Conservation (phyloP, 2,329 filamentous ascomycete genomes). For the Ascochyta pisi region DNA sequence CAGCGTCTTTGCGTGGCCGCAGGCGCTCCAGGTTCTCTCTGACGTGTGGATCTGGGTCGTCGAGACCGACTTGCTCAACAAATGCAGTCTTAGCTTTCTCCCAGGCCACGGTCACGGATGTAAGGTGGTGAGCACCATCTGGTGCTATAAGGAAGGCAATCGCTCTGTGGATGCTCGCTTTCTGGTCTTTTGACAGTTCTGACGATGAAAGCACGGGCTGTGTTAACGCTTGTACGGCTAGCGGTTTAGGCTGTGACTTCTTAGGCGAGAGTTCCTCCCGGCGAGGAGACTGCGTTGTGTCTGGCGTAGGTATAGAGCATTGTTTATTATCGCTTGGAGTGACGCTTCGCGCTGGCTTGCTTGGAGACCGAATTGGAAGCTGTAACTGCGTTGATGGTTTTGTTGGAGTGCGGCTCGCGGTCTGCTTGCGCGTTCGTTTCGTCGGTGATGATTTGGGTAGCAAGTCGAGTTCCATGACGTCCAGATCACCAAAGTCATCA, state of each 20-base stretch:
- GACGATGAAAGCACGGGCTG: conserved; percentile 27
- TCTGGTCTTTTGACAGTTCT: conserved; percentile 37
- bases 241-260: conserved; percentile 1
- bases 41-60: conserved; percentile 27
- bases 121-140: conserved; percentile 35
- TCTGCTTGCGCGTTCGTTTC: conserved; percentile 20
- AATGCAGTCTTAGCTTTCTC: conserved; percentile 35
- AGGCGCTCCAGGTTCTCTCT: conserved; percentile 32
- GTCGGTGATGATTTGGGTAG: conserved; percentile 20
- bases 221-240: background rate
- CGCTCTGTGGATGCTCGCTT: conserved; percentile 23
- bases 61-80: conserved; percentile 29
- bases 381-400: conserved; percentile 20
- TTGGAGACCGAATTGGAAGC: conserved; percentile 37
- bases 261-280: conserved; percentile 22
- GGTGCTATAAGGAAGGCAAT: conserved; percentile 36
- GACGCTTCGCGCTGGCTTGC: conserved; percentile 27
- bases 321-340: conserved; percentile 24
- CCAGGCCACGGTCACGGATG: conserved; percentile 27
- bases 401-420: conserved; percentile 17
- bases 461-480: conserved; percentile 35
- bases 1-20: conserved; percentile 39
- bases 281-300: conserved; percentile 25
- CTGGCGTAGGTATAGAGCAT: conserved; percentile 28
- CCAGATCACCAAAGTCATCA: conserved; percentile 32